A percentile compares a stretch with the other conserved stretches of the same genome.
Conservation (phyloP, 805 yeast species). For the Henningerozyma blattae region DNA sequence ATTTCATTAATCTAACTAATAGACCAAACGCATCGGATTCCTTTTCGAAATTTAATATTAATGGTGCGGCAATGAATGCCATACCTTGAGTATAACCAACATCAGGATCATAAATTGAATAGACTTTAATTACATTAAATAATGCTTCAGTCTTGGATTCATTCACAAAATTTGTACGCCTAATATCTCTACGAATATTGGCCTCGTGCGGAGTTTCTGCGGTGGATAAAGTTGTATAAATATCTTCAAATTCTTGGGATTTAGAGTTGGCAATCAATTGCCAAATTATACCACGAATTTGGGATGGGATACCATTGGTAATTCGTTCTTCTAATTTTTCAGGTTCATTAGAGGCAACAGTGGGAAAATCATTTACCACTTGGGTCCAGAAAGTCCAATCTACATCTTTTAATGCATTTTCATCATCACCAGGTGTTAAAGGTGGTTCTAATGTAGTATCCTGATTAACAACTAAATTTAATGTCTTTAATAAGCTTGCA, state of each 20-base stretch:
- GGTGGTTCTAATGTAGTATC: slow-evolving; percentile 11
- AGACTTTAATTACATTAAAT: slow-evolving; percentile 68
- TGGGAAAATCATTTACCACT: slow-evolving; percentile 67
- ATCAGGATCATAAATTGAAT: slow-evolving; percentile 76
- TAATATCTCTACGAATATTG: slow-evolving; percentile 68
- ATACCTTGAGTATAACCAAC: slow-evolving; percentile 98
- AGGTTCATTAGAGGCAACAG: slow-evolving; percentile 51
- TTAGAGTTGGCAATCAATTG: slow-evolving; percentile 77
- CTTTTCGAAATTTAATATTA: slow-evolving; percentile 51
- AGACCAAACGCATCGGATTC: slow-evolving; percentile 81
- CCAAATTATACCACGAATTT: slow-evolving; percentile 85
- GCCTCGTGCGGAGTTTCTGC: slow-evolving; percentile 56
- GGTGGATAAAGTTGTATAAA: slow-evolving; percentile 31
- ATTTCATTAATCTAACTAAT: slow-evolving; percentile 71
- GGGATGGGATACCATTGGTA: slow-evolving; percentile 70
- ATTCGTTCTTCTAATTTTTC: slow-evolving; percentile 48
- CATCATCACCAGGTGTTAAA: slow-evolving; percentile 21
- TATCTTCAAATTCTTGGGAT: slow-evolving; percentile 32
- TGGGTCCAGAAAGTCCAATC: slow-evolving; percentile 86
- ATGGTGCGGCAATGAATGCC: slow-evolving; percentile 85
- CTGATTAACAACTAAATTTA: slow-evolving; percentile 9
- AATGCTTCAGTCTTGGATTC: slow-evolving; percentile 49
- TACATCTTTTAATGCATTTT: slow-evolving; percentile 24
- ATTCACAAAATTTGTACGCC: slow-evolving; percentile 75
- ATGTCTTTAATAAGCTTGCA: slow-evolving; percentile 8